These are phyloP conservation scores for Suillus fuscotomentosus DNA, from an alignment of 768 basidiomycete species.

Conservation along the genomic window DNA sequence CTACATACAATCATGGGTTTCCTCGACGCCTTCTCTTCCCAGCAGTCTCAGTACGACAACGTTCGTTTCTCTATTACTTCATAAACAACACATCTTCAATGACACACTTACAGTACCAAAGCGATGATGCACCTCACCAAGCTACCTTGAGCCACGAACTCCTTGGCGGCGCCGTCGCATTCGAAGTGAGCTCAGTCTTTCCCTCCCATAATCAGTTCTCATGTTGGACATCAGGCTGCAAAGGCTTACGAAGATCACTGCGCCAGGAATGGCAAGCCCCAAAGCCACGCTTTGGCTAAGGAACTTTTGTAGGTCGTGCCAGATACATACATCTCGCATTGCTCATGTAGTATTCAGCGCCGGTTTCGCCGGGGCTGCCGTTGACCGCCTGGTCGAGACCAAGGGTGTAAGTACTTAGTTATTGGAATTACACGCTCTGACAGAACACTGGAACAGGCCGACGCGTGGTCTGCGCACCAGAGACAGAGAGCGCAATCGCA, in stretches of 20 bases:
- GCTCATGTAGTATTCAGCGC: constrained; percentile 5
- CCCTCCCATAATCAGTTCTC: neutral
- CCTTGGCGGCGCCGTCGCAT: constrained; percentile 10
- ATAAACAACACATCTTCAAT: neutral
- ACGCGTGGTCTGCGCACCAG: neutral
- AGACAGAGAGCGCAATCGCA: neutral
- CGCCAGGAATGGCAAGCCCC: constrained; percentile 2
- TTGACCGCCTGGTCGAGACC: constrained; percentile 13
- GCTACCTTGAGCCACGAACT: constrained; percentile 2
- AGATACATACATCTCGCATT: neutral
- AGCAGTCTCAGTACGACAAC: neutral
- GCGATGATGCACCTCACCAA: constrained; percentile 1
- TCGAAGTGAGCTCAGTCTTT: constrained; percentile 6
- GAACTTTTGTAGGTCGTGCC: constrained; percentile 8
- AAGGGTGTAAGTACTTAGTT: constrained; percentile 7
- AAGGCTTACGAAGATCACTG: constrained; percentile 13
- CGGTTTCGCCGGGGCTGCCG: constrained; percentile 4
- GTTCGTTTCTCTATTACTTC: neutral
- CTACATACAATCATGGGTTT: constrained; percentile 8
- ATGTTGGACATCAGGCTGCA: constrained; percentile 8
- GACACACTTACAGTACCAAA: neutral
- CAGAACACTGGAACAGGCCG: neutral
- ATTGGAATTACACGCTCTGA: neutral
- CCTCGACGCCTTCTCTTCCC: neutral
- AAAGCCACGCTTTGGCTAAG: constrained; percentile 12